A percentile compares a stretch with the other conserved stretches of the same genome.
phyloP scores from a whole-genome alignment of 2,329 filamentous ascomycete species.

The Biscogniauxia mediterranea region DNA sequence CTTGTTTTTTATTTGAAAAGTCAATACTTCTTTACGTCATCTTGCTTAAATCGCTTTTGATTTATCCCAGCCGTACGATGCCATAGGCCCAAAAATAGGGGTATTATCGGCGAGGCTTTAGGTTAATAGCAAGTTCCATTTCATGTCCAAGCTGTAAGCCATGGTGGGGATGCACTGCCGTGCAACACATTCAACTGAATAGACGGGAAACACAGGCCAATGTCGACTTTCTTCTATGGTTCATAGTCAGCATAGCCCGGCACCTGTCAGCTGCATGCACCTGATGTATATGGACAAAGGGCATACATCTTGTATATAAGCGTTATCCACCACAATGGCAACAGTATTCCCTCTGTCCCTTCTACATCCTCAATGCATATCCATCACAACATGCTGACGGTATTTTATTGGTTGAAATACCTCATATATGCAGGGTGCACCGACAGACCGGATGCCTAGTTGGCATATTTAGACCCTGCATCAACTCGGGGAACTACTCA shows the following conservation, averaged over 20 bases:
- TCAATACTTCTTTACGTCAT: too few relatives aligned
- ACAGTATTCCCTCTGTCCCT: too few relatives aligned
- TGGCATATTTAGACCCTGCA: neutral
- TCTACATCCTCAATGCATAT: too few relatives aligned
- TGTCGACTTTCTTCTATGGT: neutral
- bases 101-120: neutral
- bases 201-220: too few relatives aligned
- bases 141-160: neutral
- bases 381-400: too few relatives aligned
- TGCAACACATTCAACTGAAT: neutral
- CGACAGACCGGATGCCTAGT: neutral
- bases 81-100: neutral
- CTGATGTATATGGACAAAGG: too few relatives aligned
- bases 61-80: neutral
- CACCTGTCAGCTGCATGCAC: too few relatives aligned
- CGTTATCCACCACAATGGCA: too few relatives aligned
- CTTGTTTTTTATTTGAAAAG: too few relatives aligned
- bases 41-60: too few relatives aligned
- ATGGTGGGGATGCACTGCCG: neutral
- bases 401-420: neutral
- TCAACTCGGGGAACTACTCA: too few relatives aligned
- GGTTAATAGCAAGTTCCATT: neutral
- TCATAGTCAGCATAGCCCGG: neutral
- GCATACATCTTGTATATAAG: too few relatives aligned
- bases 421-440: neutral